phyloP scores from a whole-genome alignment of 2,329 filamentous ascomycete genomes.

The Coleophoma cylindrospora region DNA sequence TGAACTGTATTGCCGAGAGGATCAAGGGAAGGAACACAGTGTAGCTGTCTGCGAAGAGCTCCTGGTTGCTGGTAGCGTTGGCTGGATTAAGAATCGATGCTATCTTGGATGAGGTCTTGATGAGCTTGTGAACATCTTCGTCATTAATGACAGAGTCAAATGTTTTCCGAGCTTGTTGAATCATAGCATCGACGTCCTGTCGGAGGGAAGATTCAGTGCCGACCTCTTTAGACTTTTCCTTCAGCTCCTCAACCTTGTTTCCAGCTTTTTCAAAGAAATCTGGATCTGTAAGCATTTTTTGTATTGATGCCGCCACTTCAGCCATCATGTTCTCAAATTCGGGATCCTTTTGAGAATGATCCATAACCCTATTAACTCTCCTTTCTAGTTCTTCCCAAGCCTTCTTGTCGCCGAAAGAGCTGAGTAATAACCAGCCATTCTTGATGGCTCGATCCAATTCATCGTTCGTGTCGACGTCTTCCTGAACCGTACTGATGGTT shows the following conservation, averaged over 20 bases:
- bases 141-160: conserved; percentile 67
- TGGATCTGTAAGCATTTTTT: conserved; percentile 80
- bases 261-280: conserved; percentile 73
- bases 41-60: conserved; percentile 69
- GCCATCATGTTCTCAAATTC: conserved; percentile 76
- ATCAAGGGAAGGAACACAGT: conserved; percentile 77
- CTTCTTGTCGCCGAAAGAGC: conserved; percentile 68
- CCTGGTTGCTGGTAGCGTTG: conserved; percentile 59
- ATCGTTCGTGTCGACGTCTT: conserved; percentile 67
- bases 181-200: conserved; percentile 66
- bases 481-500: conserved; percentile 59
- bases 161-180: conserved; percentile 64
- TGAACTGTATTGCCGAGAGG: conserved; percentile 73
- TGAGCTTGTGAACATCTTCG: conserved; percentile 63
- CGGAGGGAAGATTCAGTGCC: conserved; percentile 63
- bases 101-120: conserved; percentile 62
- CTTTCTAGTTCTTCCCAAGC: conserved; percentile 74
- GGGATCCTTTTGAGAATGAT: conserved; percentile 70
- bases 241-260: conserved; percentile 44
- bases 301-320: conserved; percentile 68
- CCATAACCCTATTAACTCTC: conserved; percentile 64
- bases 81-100: conserved; percentile 64
- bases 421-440: conserved; percentile 77
- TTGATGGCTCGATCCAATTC: conserved; percentile 70
- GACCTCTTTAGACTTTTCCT: conserved; percentile 55